These are phyloP conservation scores for Ogataea naganishii DNA, from an alignment of 805 yeast species.

Conservation along the genomic window DNA sequence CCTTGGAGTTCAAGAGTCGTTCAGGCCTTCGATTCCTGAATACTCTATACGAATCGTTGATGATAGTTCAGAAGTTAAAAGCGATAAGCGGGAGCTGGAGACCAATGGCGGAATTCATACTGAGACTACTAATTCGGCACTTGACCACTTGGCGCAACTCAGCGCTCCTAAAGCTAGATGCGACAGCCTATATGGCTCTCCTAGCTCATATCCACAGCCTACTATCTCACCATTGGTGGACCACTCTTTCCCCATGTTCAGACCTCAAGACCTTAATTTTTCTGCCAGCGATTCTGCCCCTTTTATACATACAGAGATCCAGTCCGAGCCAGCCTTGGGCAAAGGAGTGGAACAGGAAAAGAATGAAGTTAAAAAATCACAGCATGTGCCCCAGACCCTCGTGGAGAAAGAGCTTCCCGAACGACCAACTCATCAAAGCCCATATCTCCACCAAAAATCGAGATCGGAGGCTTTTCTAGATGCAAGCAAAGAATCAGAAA, in stretches of 20 bases:
- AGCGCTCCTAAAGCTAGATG: too few relatives aligned
- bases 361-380: neutral
- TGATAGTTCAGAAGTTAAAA: too few relatives aligned
- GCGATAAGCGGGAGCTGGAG: too few relatives aligned
- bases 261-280: neutral
- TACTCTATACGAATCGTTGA: too few relatives aligned
- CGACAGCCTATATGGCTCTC: too few relatives aligned
- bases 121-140: too few relatives aligned
- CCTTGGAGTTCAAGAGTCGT: too few relatives aligned
- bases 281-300: neutral
- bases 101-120: too few relatives aligned
- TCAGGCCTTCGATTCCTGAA: too few relatives aligned
- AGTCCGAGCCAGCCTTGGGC: neutral
- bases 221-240: conserved; percentile 1
- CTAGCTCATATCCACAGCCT: conserved; percentile 1
- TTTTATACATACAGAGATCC: neutral
- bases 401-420: neutral
- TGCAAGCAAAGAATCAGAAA: neutral
- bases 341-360: neutral
- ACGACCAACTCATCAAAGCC: neutral
- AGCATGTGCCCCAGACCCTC: neutral
- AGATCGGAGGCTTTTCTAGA: neutral
- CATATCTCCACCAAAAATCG: neutral
- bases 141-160: too few relatives aligned
- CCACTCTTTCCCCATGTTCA: too few relatives aligned